Evolutionary conservation across 371 early-diverging fungal genomes (phyloP), one percentile per base, ranked within the genome.

Genomic region (Mucor saturninus): DNA sequence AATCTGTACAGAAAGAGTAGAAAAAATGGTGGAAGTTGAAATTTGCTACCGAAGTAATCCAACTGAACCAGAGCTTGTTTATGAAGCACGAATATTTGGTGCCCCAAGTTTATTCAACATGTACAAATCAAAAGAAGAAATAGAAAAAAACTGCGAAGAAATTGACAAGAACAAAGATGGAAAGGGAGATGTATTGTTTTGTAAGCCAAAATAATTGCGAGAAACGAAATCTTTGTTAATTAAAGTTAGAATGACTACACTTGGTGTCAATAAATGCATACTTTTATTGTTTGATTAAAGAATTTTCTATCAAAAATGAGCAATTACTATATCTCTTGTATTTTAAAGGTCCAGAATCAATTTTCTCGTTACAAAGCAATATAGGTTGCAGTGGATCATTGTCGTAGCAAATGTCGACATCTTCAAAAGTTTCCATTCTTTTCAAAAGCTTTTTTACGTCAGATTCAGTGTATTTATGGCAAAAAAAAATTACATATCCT

Each of bases 211-310:
- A 30, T 35, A n/a, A 53, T 8, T 57, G 54, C 30, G 54, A 64
- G 64, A 58, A 57, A 64, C 48, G 59, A 58, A 64, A 64, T 51
- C 26, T 1, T 63, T 63, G 43, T 15, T 57, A 57, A 62, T 56
- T 56, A 56, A 61, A 46, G 62, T 48, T 61, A 45, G 0, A 54
- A 46, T 54, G 54, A 7, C 62, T 46, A 54, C 38, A 54, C 0
- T 46, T 38, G 46, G 7, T 54, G 62, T 61, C 42, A 42, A 42
- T 42, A 10, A 42, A 42, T 42, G 3, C 42, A 42, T 10, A 42
- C 42, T 42, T 42, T 42, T 42, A 42, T 46, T 46, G 9, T 21
- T 46, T 46, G 46, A 46, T 61, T 54, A 53, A 61, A 53, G 54
- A 61, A 35, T 59, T 62, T 48, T 55, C 62, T 62, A 39, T 55